These are phyloP conservation scores for Alternaria burnsii DNA, from an alignment of 2,329 filamentous ascomycete genomes.

Conservation along the genomic window DNA sequence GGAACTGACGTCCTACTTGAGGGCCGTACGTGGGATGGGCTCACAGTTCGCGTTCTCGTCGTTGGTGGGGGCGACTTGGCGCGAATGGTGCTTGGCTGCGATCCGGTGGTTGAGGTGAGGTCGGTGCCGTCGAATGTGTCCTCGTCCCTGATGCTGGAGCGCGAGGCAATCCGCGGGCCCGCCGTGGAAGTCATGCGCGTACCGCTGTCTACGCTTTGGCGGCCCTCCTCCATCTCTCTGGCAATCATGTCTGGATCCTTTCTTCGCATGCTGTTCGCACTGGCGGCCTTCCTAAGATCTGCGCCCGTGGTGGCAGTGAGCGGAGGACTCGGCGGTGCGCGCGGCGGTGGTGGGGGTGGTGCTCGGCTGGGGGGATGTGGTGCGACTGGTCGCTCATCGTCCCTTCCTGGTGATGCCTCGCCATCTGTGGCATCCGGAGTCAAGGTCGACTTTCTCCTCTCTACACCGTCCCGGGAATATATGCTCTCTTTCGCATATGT, in stretches of 20 bases:
- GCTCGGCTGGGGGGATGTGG: constrained; percentile 28
- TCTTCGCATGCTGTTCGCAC: constrained; percentile 55
- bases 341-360: constrained; percentile 30
- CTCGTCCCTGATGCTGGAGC: constrained; percentile 54
- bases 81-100: constrained; percentile 51
- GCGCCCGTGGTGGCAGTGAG: constrained; percentile 53
- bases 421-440: constrained; percentile 56
- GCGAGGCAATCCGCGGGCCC: constrained; percentile 51
- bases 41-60: constrained; percentile 35
- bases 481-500: constrained; percentile 90
- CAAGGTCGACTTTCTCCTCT: constrained; percentile 41
- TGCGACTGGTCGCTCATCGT: constrained; percentile 13
- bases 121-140: constrained; percentile 51
- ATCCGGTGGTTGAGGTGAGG: constrained; percentile 54
- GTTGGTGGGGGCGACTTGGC: constrained; percentile 37
- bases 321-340: constrained; percentile 59
- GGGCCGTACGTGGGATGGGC: constrained; percentile 29
- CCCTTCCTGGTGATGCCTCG: constrained; percentile 43
- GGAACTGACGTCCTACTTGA: constrained; percentile 38
- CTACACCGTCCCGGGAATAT: constrained; percentile 60
- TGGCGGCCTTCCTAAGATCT: constrained; percentile 56
- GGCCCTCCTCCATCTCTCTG: constrained; percentile 50
- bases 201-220: constrained; percentile 54
- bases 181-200: constrained; percentile 48
- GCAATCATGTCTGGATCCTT: constrained; percentile 47